Evolutionary conservation across 768 basidiomycete genomes (phyloP), one percentile per base, ranked within the genome.

Genomic region (Xerocomellus amylosporus): DNA sequence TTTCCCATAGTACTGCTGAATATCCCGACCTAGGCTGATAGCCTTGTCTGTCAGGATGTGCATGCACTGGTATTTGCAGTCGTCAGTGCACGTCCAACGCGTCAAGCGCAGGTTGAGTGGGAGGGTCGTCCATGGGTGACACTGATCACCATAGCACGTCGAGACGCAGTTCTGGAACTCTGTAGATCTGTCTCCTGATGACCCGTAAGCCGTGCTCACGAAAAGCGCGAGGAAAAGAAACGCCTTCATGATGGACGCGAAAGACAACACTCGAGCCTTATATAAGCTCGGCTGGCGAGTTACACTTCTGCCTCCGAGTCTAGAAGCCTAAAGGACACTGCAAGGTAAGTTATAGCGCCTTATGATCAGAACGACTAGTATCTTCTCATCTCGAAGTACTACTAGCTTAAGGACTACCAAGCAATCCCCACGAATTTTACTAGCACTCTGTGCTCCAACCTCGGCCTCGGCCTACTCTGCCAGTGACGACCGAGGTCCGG

Each of bases 41-140:
- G 83, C 82, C 8, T 72, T 64, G 57, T 83, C 79, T 5, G 90
- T 93, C 36, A 91, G 77, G 45, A 76, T 72, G 65, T 94, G 92
- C 83, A 88, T 92, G 74, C 97, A 99, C 4, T 66, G 69, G 67
- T 99, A 99, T 68, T 85, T 84, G 78, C 96, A 99, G 67, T 97
- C 80, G 58, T 90, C 92, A 10, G 68, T 65, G 73, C 94, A 97
- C 31, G 88, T 83, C 95, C 95, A 98, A n/a, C 82, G 75, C 26
- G 89, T 87, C 54, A 90, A 63, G 30, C 80, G 77, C 33, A 91
- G 77, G 31, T 79, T 68, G n/a, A 84, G 60, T 3, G 87, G 71
- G 28, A 85, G 72, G 8, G 67, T 58, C n/a, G 69, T 67, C 49
- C 64, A 66, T 9, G 75, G 61, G 24, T 61, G 58, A 53, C 75